Evolutionary conservation across 371 early-diverging fungal genomes (phyloP).

Genomic region (Zychaea mexicana): DNA sequence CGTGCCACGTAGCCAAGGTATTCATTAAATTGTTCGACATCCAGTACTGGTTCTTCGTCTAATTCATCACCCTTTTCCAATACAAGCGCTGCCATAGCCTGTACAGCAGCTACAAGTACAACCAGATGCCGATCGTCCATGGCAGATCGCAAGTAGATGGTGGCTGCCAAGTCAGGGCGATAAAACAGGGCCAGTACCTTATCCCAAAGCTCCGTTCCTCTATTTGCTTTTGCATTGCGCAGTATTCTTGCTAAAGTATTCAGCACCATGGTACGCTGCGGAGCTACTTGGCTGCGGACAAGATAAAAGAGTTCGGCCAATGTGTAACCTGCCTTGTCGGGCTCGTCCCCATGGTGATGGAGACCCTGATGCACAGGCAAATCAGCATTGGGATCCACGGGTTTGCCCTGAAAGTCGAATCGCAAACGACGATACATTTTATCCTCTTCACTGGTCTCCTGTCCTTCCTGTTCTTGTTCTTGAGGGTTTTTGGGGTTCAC

Average conservation of each 20-base stretch:
- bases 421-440: conserved; percentile 47
- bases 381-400: conserved; percentile 54
- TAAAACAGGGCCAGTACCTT: conserved; percentile 38
- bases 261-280: conserved; percentile 79
- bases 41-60: conserved; percentile 29
- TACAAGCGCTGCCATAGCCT: conserved; percentile 48
- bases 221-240: conserved; percentile 40
- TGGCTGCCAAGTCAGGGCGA: conserved; percentile 39
- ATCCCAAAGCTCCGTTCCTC: conserved; percentile 2
- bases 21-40: conserved; percentile 20
- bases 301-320: conserved; percentile 81
- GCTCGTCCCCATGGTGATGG: conserved; percentile 89
- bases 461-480: conserved; percentile 12
- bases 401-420: conserved; percentile 79
- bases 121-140: conserved; percentile 68
- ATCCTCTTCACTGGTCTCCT: conserved; percentile 11
- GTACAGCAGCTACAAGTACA: conserved; percentile 56
- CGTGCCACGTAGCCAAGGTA: conserved; percentile 30
- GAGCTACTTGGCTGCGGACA: conserved; percentile 79
- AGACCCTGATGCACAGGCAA: conserved; percentile 71
- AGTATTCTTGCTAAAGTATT: conserved; percentile 66
- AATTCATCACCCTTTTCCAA: conserved; percentile 29
- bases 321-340: conserved; percentile 86
- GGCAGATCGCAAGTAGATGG: conserved; percentile 61
- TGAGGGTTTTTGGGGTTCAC: not conserved